Percentiles rank a stretch among this genome's conserved stretches.
These are phyloP conservation scores for Fusarium sulawesiense DNA, from an alignment of 2,329 filamentous ascomycete genomes.

Conservation along the genomic window DNA sequence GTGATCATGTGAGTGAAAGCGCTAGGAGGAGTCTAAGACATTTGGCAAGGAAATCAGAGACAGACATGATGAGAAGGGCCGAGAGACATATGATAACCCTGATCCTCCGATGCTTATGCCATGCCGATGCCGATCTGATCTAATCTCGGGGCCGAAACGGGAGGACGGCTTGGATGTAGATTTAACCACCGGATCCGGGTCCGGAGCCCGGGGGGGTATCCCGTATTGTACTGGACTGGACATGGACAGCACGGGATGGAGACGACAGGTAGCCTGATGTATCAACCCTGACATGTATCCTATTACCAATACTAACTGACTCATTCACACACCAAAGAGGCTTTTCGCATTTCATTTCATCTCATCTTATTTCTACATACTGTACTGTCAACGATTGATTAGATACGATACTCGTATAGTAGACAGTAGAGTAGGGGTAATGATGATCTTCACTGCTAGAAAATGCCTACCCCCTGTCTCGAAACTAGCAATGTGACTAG, in stretches of 20 bases:
- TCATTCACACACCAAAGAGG: background rate
- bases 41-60: background rate
- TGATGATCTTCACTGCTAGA: conserved; percentile 5
- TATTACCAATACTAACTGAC: background rate
- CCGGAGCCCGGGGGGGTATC: conserved; percentile 5
- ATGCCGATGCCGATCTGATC: conserved; percentile 7
- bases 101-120: background rate
- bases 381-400: conserved; percentile 21
- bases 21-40: background rate
- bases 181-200: conserved; percentile 9
- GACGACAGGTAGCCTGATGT: background rate
- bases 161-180: background rate
- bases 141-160: conserved; percentile 16
- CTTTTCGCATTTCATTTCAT: background rate
- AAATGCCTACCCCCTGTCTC: conserved; percentile 5
- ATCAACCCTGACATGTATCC: background rate
- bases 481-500: conserved; percentile 11
- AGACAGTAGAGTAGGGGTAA: background rate
- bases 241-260: background rate
- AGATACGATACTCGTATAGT: conserved; percentile 1
- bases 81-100: background rate
- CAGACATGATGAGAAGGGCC: background rate
- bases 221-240: background rate
- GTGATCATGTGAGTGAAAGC: conserved; percentile 22
- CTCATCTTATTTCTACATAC: background rate